phyloP scores from a whole-genome alignment of 1,284 basidiomycete genomes.

The Ceratobasidium sp. region DNA sequence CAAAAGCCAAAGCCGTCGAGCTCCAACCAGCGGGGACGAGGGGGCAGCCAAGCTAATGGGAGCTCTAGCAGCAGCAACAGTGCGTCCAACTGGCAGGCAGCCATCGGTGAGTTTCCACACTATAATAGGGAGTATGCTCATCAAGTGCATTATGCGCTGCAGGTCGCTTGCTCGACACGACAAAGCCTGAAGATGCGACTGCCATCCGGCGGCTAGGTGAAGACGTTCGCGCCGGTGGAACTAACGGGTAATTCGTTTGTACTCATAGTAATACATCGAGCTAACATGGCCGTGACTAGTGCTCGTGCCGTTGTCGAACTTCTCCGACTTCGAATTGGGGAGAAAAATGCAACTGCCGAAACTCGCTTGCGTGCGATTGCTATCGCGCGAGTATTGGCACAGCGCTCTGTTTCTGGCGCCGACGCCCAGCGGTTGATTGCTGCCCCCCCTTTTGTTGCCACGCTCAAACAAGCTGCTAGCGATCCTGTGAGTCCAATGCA shows the following conservation, averaged over 20 bases:
- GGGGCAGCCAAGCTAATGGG: constrained; percentile 11
- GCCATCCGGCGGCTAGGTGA: constrained; percentile 33
- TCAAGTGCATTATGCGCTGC: not conserved
- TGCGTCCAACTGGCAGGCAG: constrained; percentile 18
- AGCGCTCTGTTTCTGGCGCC: constrained; percentile 9
- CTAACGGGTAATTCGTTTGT: constrained; percentile 13
- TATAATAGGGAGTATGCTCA: not conserved
- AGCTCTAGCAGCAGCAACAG: constrained; percentile 9
- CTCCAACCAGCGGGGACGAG: constrained; percentile 15
- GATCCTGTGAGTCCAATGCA: constrained; percentile 13
- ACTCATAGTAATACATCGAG: not conserved
- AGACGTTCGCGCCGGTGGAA: constrained; percentile 21
- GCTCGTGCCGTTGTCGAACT: constrained; percentile 32
- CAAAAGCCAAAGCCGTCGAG: not conserved
- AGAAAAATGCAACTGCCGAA: constrained; percentile 19
- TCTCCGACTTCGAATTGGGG: constrained; percentile 5
- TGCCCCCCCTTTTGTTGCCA: constrained; percentile 17
- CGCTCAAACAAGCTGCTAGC: constrained; percentile 16
- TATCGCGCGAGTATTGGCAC: constrained; percentile 28
- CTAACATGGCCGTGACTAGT: not conserved
- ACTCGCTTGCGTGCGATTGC: constrained; percentile 18
- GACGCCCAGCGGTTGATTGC: constrained; percentile 31
- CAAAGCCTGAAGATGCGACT: constrained; percentile 19
- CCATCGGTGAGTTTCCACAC: constrained; percentile 14
- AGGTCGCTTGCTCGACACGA: constrained; percentile 25